These are phyloP conservation scores for Verbena officinalis DNA, from an alignment of 257 asterid genomes.

Conservation along the genomic window DNA sequence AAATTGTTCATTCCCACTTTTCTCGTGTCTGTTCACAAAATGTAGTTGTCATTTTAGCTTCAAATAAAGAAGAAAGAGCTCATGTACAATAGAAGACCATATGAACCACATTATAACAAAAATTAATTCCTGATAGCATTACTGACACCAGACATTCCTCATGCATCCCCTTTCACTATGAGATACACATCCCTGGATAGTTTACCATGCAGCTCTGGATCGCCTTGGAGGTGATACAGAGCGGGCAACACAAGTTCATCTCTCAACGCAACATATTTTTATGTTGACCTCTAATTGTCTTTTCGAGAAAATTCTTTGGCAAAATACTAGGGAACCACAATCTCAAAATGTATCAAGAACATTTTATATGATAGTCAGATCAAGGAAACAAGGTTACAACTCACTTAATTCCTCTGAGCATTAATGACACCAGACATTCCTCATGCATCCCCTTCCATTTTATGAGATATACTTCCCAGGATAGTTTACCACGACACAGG, in stretches of 20 bases:
- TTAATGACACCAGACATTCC: no score
- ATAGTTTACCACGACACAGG: slow-evolving; percentile 20
- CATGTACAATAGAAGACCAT: no score
- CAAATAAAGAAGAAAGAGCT: background rate
- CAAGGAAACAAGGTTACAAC: slow-evolving; percentile 19
- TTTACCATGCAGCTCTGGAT: no score
- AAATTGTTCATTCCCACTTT: slow-evolving; percentile 83
- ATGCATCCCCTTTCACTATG: background rate
- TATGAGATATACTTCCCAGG: slow-evolving; percentile 1
- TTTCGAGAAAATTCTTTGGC: background rate
- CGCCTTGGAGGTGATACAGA: no score
- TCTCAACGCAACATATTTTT: background rate
- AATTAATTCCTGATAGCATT: slow-evolving; percentile 1
- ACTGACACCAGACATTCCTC: background rate
- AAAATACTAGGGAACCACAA: slow-evolving; percentile 13
- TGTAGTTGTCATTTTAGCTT: slow-evolving; percentile 20
- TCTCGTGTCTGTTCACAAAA: slow-evolving; percentile 52
- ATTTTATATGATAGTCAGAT: background rate
- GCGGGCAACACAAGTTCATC: slow-evolving; percentile 13
- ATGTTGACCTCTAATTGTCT: background rate
- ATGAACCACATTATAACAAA: no score
- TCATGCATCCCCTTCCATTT: background rate
- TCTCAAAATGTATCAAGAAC: background rate
- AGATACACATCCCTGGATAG: slow-evolving; percentile 3
- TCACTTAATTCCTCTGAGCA: slow-evolving; percentile 57